A percentile compares a stretch with the other conserved stretches of the same genome.
These are phyloP conservation scores for Castanopsis chinensis DNA, from an alignment of 306 rosid species.

Conservation along the genomic window DNA sequence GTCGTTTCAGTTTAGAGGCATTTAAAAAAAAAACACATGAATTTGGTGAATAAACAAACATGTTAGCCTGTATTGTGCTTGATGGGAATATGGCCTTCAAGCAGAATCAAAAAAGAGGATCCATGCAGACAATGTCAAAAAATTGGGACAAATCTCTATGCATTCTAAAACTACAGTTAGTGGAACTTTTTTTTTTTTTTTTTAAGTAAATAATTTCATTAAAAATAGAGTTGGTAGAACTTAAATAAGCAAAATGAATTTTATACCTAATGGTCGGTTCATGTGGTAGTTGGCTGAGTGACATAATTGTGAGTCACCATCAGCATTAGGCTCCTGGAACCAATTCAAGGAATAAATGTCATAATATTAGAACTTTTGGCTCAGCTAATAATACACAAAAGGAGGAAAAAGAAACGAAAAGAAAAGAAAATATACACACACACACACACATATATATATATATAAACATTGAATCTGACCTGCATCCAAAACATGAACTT, in stretches of 20 bases:
- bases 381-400: constrained; percentile 1
- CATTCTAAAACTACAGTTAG: background rate
- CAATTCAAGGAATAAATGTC: constrained; percentile 9
- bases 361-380: constrained; percentile 7
- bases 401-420: background rate
- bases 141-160: constrained; percentile 4
- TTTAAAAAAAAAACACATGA: background rate
- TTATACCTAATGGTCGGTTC: constrained; percentile 71
- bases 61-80: background rate
- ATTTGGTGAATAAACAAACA: background rate
- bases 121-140: background rate
- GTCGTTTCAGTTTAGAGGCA: background rate
- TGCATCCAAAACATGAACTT: constrained; percentile 97
- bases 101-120: constrained; percentile 1
- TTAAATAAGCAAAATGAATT: constrained; percentile 6
- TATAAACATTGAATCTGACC: constrained; percentile 40
- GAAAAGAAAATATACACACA: no score
- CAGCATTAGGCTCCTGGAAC: constrained; percentile 76
- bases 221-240: background rate
- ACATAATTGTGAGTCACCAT: constrained; percentile 65
- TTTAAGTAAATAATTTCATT: background rate
- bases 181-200: background rate
- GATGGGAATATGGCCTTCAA: background rate
- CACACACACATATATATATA: background rate
- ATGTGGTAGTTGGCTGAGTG: constrained; percentile 70